Percentiles rank a stretch among this genome's conserved stretches.
Conservation (phyloP, 2,329 filamentous ascomycete species). For the Verticillium dahliae region DNA sequence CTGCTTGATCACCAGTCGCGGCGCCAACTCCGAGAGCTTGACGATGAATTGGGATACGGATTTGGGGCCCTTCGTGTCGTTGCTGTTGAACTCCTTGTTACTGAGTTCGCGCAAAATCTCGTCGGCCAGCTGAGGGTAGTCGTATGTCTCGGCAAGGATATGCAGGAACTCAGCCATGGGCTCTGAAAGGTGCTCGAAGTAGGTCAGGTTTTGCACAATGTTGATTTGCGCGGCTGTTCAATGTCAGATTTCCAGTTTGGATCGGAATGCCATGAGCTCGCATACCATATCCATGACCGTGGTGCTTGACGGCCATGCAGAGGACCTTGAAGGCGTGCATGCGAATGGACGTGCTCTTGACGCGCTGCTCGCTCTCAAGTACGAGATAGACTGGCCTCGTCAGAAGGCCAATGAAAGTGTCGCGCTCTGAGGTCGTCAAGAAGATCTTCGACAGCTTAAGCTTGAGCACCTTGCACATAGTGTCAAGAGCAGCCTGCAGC, state of each 20-base stretch:
- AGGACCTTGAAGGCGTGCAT: conserved; percentile 98
- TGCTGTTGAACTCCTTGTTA: conserved; percentile 97
- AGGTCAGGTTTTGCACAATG: conserved; percentile 94
- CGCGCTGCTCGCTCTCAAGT: conserved; percentile 85
- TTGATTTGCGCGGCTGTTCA: conserved; percentile 82
- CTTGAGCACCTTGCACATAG: conserved; percentile 94
- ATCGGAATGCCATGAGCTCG: conserved; percentile 7
- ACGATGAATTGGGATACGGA: conserved; percentile 92
- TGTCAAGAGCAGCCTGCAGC: conserved; percentile 80
- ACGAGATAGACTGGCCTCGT: conserved; percentile 91
- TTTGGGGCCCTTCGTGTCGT: conserved; percentile 91
- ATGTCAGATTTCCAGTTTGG: conserved; percentile 17
- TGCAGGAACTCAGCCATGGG: conserved; percentile 98
- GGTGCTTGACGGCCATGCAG: conserved; percentile 94
- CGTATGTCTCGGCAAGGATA: conserved; percentile 93
- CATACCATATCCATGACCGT: conserved; percentile 90
- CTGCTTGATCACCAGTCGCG: conserved; percentile 90
- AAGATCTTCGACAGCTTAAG: conserved; percentile 91
- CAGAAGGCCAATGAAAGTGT: conserved; percentile 88
- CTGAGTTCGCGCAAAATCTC: conserved; percentile 91
- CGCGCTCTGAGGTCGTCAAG: conserved; percentile 89
- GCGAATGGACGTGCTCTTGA: conserved; percentile 80
- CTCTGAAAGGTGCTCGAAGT: conserved; percentile 97
- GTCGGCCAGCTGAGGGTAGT: conserved; percentile 90
- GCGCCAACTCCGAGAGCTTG: conserved; percentile 86